Base-by-base conservation (phyloP, 2,329 filamentous ascomycete genomes). In the Aureobasidium namibiae region DNA sequence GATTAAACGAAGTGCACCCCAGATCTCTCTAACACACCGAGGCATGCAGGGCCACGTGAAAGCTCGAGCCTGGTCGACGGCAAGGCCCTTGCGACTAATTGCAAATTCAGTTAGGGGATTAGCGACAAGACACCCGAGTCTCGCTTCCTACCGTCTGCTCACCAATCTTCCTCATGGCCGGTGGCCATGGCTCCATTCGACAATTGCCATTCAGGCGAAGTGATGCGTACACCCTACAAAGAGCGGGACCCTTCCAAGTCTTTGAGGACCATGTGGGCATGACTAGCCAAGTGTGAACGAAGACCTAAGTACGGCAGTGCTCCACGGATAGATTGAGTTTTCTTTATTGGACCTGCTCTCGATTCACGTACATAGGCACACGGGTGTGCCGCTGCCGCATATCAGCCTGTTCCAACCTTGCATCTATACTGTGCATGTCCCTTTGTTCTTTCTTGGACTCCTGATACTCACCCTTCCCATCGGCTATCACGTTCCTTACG, bases 1-100 rank as follows among this genome's bases (percentile, higher is more conserved):
- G 34, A 39, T 39, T 34, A n/a, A 33, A 52, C 48, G n/a, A 39
- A 18, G 48, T 21, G 48, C 48, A 52, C 50, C 50, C 50, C 50
- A 33, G 50, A 16, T 54, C 26, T 53, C 16, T 42, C 50, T 10
- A 42, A 16, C 24, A 16, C 23, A 39, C 26, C 50, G 23, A 31
- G 36, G 21, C 34, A 26, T 7, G 38, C 24, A 33, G 36, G 11
- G 50, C 50, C 50, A 54, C 38, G 49, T 41, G 49, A 41, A 21
- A 24, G 36, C 36, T 53, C 36, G 26, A 3, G n/a, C 49, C 36
- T 41, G 49, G 23, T 31, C 23, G 13, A 42, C 8, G 50, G n/a
- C 36, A n/a, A 41, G 24, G 16, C 42, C n/a, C 13, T 39, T 16
- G 4, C 23, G 4, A 16, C 50, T 54, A n/a, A 54, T n/a, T 33